phyloP scores from a whole-genome alignment of 2,329 filamentous ascomycete genomes.

The Pestalotiopsis sp. region DNA sequence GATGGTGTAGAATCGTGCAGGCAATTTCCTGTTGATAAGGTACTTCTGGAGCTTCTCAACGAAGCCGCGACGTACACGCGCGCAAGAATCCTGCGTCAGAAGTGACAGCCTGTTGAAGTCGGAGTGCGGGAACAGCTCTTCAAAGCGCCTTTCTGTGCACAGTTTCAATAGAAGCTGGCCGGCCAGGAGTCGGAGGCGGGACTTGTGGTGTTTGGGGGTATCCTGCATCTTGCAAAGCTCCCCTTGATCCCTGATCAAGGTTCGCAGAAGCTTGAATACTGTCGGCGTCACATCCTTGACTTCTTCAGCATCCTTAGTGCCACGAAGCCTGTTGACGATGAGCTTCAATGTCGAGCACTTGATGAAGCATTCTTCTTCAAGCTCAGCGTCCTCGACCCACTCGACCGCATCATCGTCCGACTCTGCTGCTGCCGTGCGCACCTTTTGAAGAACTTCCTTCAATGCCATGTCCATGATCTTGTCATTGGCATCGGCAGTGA shows the following conservation, averaged over 20 bases:
- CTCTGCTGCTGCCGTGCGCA: conserved; percentile 60
- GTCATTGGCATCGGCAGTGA: conserved; percentile 72
- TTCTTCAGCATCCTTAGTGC: conserved; percentile 48
- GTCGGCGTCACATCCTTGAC: conserved; percentile 62
- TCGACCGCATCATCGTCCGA: conserved; percentile 46
- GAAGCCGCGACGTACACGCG: conserved; percentile 76
- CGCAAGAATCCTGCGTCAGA: conserved; percentile 75
- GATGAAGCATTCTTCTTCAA: conserved; percentile 79
- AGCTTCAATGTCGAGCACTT: conserved; percentile 84
- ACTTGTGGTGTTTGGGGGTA: conserved; percentile 76
- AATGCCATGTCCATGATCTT: conserved; percentile 78
- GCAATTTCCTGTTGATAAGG: conserved; percentile 69
- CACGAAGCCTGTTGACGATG: conserved; percentile 81
- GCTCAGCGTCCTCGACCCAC: conserved; percentile 67
- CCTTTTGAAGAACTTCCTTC: conserved; percentile 70
- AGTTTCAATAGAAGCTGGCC: conserved; percentile 83
- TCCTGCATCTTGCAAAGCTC: conserved; percentile 75
- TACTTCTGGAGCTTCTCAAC: conserved; percentile 89
- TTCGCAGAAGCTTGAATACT: conserved; percentile 78
- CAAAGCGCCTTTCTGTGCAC: conserved; percentile 73
- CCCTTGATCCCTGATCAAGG: conserved; percentile 72
- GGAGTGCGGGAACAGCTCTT: conserved; percentile 68
- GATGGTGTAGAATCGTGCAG: conserved; percentile 81
- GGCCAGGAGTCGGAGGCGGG: conserved; percentile 78
- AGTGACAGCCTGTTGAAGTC: conserved; percentile 83